Conservation (phyloP, 2,329 filamentous ascomycete genomes). For the Epichloe coenophiala region DNA sequence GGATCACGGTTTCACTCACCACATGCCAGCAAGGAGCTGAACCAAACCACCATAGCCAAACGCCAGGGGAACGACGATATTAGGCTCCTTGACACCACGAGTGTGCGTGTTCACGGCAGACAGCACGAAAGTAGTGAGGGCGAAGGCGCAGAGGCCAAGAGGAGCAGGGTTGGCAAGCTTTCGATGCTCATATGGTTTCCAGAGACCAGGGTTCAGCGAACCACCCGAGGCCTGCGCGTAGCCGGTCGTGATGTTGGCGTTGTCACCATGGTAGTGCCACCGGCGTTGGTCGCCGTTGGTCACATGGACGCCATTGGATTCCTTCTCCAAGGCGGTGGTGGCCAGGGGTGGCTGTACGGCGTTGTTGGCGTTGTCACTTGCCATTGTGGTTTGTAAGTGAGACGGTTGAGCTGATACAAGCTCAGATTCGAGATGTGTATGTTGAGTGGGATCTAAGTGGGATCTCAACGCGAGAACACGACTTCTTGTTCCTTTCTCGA, state of each 20-base stretch:
- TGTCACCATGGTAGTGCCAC: conserved; percentile 15
- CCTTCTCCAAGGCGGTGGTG: conserved; percentile 8
- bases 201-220: conserved; percentile 57
- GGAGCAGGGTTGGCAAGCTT: conserved; percentile 72
- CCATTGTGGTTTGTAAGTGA: conserved; percentile 2
- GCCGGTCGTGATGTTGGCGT: conserved; percentile 10
- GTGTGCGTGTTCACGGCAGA: conserved; percentile 59
- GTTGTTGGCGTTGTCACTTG: conserved; percentile 5
- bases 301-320: conserved; percentile 4
- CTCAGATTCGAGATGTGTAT: background rate
- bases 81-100: conserved; percentile 44
- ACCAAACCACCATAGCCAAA: conserved; percentile 67
- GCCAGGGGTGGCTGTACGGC: background rate
- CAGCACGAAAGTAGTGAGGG: conserved; percentile 70
- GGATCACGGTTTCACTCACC: conserved; percentile 38
- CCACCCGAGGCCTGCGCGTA: conserved; percentile 31
- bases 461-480: too few relatives aligned
- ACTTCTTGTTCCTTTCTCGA: too few relatives aligned
- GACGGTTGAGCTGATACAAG: background rate
- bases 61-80: conserved; percentile 54
- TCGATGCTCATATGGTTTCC: conserved; percentile 50
- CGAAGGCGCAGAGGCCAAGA: conserved; percentile 65
- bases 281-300: conserved; percentile 2
- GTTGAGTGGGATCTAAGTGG: background rate
- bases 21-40: conserved; percentile 75